Conservation (phyloP, 2,329 filamentous ascomycete species). For the Zymoseptoria crescenta region DNA sequence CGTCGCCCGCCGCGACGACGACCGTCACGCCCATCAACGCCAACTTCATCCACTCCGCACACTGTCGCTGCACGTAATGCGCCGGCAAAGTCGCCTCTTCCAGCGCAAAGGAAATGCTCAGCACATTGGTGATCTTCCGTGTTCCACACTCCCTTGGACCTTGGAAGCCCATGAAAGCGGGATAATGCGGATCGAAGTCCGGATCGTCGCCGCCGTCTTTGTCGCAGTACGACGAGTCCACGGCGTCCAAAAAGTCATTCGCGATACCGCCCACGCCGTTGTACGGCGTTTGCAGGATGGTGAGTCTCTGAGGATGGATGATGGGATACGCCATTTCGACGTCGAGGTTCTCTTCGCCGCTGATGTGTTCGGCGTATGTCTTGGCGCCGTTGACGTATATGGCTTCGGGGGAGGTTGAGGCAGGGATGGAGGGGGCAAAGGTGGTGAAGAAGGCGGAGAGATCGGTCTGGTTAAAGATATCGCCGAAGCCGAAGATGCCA, state of each 20-base stretch:
- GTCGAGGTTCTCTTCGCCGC: constrained; percentile 20
- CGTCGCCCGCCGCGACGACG: constrained; percentile 54
- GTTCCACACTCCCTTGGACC: background rate
- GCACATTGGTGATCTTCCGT: constrained; percentile 35
- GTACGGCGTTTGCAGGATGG: constrained; percentile 11
- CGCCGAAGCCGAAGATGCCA: constrained; percentile 2
- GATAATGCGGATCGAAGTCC: constrained; percentile 12
- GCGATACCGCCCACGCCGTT: constrained; percentile 10
- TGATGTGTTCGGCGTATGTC: constrained; percentile 13
- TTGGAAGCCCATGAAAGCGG: background rate
- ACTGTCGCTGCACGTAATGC: constrained; percentile 52
- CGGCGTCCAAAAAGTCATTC: constrained; percentile 14
- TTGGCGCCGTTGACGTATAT: constrained; percentile 21
- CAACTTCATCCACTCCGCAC: constrained; percentile 55
- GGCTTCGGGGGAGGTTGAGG: constrained; percentile 17
- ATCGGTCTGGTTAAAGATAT: constrained; percentile 12
- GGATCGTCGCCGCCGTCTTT: constrained; percentile 15
- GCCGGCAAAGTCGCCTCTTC: constrained; percentile 53
- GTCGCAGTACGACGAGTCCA: constrained; percentile 16
- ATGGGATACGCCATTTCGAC: constrained; percentile 18
- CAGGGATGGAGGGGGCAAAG: constrained; percentile 17
- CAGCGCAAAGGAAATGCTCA: constrained; percentile 58
- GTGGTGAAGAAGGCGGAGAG: constrained; percentile 18
- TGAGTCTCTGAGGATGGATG: constrained; percentile 17
- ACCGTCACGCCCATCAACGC: constrained; percentile 55